Conservation (phyloP, 768 basidiomycete species). For the Coprinellus micaceus region DNA sequence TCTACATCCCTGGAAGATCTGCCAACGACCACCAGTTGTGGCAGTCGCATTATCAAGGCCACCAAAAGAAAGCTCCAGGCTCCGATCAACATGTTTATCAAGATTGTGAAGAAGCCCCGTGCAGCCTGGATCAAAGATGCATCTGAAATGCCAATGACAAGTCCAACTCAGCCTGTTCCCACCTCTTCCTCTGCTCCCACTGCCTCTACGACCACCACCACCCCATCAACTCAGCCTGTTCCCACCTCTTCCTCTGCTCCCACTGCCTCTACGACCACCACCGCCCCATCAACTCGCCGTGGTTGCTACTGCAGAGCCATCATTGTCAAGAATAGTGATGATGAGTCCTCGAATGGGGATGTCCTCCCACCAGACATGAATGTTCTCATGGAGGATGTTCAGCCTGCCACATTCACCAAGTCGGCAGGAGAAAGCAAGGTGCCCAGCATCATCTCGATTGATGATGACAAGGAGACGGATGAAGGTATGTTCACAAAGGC, state of each 20-base stretch:
- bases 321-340: neutral
- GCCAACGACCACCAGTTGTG: neutral
- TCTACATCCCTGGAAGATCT: no score
- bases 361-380: neutral
- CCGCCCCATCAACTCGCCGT: neutral
- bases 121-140: neutral
- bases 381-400: neutral
- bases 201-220: no score
- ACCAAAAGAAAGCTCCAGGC: neutral
- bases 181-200: no score
- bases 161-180: no score
- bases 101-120: neutral
- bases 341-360: neutral
- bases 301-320: neutral
- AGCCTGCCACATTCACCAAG: neutral
- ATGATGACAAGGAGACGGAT: neutral
- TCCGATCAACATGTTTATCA: neutral
- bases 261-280: neutral
- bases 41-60: neutral
- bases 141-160: neutral
- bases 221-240: no score
- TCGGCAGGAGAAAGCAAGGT: neutral
- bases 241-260: no score
- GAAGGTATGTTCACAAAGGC: no score
- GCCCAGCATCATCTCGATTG: neutral